A percentile compares a stretch with the other conserved stretches of the same genome.
phyloP scores from a whole-genome alignment of 2,329 filamentous ascomycete genomes.

The Lomentospora prolificans region DNA sequence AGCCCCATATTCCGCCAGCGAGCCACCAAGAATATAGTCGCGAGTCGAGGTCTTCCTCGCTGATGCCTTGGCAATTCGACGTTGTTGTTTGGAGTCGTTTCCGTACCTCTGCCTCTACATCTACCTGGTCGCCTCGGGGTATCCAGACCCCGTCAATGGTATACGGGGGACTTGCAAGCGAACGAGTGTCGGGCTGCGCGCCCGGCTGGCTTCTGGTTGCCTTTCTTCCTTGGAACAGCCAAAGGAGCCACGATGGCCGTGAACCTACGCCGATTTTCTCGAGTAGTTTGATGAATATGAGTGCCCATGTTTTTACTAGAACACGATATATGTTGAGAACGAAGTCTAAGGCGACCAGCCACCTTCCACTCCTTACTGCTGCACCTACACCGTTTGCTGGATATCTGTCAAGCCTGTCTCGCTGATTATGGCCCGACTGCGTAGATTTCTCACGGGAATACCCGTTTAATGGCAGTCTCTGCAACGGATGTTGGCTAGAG shows the following conservation, averaged over 20 bases:
- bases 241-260: constrained; percentile 43
- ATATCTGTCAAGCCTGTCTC: constrained; percentile 24
- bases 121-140: constrained; percentile 54
- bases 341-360: constrained; percentile 68
- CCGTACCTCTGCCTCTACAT: constrained; percentile 73
- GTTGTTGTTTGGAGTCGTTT: constrained; percentile 36
- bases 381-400: constrained; percentile 62
- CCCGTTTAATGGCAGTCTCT: constrained; percentile 35
- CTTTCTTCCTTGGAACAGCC: constrained; percentile 36
- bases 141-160: constrained; percentile 19
- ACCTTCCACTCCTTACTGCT: constrained; percentile 66
- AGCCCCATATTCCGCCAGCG: constrained; percentile 74
- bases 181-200: constrained; percentile 6
- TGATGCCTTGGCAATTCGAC: constrained; percentile 20
- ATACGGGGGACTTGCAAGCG: neutral
- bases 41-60: constrained; percentile 60
- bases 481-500: neutral
- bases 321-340: constrained; percentile 64
- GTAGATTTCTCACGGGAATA: constrained; percentile 63
- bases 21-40: constrained; percentile 81
- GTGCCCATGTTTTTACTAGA: constrained; percentile 46
- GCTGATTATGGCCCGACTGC: constrained; percentile 37
- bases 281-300: constrained; percentile 15
- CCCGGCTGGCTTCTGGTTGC: constrained; percentile 3
- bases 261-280: constrained; percentile 17